Base-by-base conservation (phyloP, 345 rosid species). In the Cardamine occulta region DNA sequence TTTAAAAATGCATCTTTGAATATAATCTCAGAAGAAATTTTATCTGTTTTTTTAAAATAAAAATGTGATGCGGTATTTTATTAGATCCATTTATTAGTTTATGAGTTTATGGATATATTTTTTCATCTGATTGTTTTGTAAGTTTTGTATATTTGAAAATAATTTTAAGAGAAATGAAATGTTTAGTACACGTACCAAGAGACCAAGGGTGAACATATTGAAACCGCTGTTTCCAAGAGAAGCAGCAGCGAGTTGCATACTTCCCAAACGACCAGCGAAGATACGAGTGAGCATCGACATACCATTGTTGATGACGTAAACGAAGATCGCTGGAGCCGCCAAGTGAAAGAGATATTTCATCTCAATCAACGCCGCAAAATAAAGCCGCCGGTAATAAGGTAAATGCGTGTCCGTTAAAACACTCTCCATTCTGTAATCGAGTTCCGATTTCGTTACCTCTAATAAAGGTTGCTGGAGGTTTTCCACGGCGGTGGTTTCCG, bases 141-240 rank as follows among this genome's bases (percentile, higher is more conserved):
- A 2, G 58, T 51, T 29, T 57, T n/a, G 37, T 56, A 56, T n/a
- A 57, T 9, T 8, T 28, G 19, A 55, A 15, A 28, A 0, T 2
- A 26, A 2, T 28, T 28, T 13, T 1, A 28, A 24, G 18, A 24
- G 32, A 24, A 53, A 54, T 6, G 61, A 29, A 29, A 31, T 10
- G 6, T 13, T n/a, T 29, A 29, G n/a, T n/a, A n/a, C n/a, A n/a
- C 15, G 23, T 82, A 86, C 90, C 90, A 86, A 49, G 59, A 86
- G 73, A 68, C 90, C 90, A 37, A 73, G 76, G 6, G 85, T 76
- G 58, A 87, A 77, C 58, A 84, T 56, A 66, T 85, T 84, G 82
- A 87, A 76, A 59, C 91, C 88, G 19, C 80, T 85, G 82, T 82
- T 85, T 39, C 88, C 88, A 1, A 87, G 91, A 54, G 87, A 85